Percentiles rank a stretch among this genome's conserved stretches.
Evolutionary conservation across 2,329 filamentous ascomycete species (phyloP).

Genomic region (Aspergillus tamarii): DNA sequence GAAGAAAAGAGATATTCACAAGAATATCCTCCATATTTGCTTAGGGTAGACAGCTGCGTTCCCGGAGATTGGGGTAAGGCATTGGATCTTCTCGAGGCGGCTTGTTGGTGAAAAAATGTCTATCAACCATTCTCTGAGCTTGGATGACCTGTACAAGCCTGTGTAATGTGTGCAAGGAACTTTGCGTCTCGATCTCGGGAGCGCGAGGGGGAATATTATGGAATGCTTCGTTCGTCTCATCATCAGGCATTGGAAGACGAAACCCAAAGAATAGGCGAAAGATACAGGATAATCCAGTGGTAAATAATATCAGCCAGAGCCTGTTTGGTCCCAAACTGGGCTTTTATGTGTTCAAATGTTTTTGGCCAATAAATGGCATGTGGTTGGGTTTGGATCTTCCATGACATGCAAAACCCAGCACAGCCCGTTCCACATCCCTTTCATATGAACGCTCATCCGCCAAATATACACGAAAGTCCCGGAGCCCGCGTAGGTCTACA

Average conservation of each 20-base stretch:
- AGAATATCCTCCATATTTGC: neutral
- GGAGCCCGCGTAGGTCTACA: slow-evolving; percentile 21
- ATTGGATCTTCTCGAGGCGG: neutral
- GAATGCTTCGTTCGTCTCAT: neutral
- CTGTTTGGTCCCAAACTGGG: neutral
- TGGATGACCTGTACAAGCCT: neutral
- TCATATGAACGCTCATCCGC: slow-evolving; percentile 25
- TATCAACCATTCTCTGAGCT: neutral
- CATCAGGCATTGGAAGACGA: neutral
- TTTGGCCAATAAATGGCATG: slow-evolving; percentile 9
- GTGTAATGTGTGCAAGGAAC: neutral
- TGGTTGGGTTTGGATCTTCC: neutral
- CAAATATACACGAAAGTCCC: slow-evolving; percentile 25
- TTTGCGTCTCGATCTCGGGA: neutral
- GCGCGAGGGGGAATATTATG: neutral
- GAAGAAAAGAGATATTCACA: neutral
- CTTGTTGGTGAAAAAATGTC: neutral
- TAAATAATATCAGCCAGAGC: neutral
- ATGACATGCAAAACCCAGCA: slow-evolving; percentile 15
- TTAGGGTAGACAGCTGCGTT: neutral
- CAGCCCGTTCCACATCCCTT: slow-evolving; percentile 18
- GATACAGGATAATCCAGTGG: too few relatives aligned
- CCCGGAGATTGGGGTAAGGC: neutral
- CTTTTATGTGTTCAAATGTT: neutral
- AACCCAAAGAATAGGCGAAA: neutral